Evolutionary conservation across 495 filamentous ascomycete genomes (phyloP).

Genomic region (Penicillium maclennaniae): DNA sequence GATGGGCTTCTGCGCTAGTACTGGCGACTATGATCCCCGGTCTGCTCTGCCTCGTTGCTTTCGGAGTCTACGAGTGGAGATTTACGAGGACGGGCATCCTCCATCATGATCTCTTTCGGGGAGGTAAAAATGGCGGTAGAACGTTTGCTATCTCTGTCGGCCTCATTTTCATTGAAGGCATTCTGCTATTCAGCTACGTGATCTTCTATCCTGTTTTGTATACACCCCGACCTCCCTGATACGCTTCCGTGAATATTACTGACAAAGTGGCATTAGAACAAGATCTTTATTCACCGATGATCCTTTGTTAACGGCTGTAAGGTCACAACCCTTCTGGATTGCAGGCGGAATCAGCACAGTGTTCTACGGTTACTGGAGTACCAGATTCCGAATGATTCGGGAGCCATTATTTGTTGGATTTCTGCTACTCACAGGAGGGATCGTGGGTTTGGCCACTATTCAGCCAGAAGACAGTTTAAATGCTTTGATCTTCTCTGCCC

Average conservation of each 20-base stretch:
- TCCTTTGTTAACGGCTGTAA: conserved; percentile 1
- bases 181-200: conserved; percentile 8
- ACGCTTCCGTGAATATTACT: background rate
- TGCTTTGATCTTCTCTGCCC: conserved; percentile 1
- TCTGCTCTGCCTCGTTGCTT: conserved; percentile 1
- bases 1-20: conserved; percentile 2
- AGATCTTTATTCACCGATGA: conserved; percentile 3
- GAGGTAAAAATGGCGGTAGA: background rate
- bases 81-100: conserved; percentile 10
- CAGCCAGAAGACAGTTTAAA: background rate
- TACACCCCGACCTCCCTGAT: background rate
- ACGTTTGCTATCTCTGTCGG: conserved; percentile 10
- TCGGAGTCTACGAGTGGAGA: conserved; percentile 13
- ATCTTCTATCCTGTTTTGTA: conserved; percentile 11
- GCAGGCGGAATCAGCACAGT: conserved; percentile 5
- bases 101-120: conserved; percentile 12
- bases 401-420: conserved; percentile 3
- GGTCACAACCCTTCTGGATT: conserved; percentile 8
- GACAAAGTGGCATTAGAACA: background rate
- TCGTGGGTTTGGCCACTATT: conserved; percentile 6
- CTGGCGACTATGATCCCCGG: conserved; percentile 6
- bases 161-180: conserved; percentile 13
- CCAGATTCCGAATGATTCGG: conserved; percentile 4
- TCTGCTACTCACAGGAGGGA: conserved; percentile 4
- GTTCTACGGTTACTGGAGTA: conserved; percentile 8